Evolutionary conservation across 441 rosid species (phyloP), one percentile per base, ranked within the genome.

Genomic region (Daphne laureola): DNA sequence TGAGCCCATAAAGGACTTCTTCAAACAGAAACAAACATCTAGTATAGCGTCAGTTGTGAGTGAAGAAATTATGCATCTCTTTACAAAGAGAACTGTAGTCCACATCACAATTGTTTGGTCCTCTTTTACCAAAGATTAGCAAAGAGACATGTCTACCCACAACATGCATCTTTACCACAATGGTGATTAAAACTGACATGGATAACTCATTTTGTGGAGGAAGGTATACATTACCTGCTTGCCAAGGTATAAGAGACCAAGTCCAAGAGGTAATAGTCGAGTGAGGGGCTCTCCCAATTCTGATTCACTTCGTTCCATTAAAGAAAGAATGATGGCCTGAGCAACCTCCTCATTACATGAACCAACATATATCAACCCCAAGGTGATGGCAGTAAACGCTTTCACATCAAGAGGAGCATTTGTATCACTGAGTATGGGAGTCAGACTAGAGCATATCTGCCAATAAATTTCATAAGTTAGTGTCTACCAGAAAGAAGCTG

Each of bases 321-420:
- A 64, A 44, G 95, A 80, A 80, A 80, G 73, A 65, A 83, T 82
- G 25, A 93, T 90, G 49, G 90, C 89, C 48, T 93, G 87, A 11
- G 97, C 96, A 49, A 87, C 95, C 61, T 83, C 95, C 77, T 83
- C 96, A 44, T 93, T 85, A 73, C 97, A 90, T 38, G 99, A 93
- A 51, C 97, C 95, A 61, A 93, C 91, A 31, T 73, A 90, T 66
- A 90, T 64, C 79, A 93, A 78, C 15, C 97, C 99, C 79, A 93
- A 78, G 47, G 93, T 76, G 67, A 93, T 81, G 36, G 95, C 91
- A 53, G 93, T 78, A 58, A 93, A 93, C 49, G 96, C 90, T 61
- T 85, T 73, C 57, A 90, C 96, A 55, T 93, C 97, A 43, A 79
- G 95, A 12, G 97, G 77, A 15, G 81, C 71, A 60, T 79, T 80